Conservation (phyloP, 73 alveolate genomes). For the Tetrahymena borealis region DNA sequence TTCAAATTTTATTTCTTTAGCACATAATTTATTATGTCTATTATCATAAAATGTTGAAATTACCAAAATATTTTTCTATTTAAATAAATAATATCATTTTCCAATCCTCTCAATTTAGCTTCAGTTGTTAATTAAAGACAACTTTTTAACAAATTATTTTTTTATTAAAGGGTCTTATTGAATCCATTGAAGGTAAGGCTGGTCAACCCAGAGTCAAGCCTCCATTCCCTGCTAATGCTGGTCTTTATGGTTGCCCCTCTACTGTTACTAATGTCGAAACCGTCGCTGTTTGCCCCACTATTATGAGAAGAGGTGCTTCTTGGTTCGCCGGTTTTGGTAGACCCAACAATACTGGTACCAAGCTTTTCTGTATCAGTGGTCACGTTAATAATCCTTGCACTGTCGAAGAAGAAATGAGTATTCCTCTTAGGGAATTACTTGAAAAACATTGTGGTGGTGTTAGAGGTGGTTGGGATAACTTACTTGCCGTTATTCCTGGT, state of each 20-base stretch:
- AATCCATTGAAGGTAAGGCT: conserved; percentile 80
- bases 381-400: conserved; percentile 86
- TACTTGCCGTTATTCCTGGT: conserved; percentile 78
- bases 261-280: conserved; percentile 88
- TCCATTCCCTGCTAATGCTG: conserved; percentile 92
- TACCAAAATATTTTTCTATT: too few species aligned
- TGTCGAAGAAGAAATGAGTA: conserved; percentile 83
- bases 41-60: too few species aligned
- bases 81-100: too few species aligned
- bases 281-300: conserved; percentile 83
- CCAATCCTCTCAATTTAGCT: too few species aligned
- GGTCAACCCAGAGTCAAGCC: conserved; percentile 89
- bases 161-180: conserved; percentile 51
- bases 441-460: conserved; percentile 90
- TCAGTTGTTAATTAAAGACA: not conserved
- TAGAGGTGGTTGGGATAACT: conserved; percentile 89
- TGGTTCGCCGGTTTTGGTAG: conserved; percentile 84
- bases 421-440: conserved; percentile 74
- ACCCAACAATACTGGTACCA: conserved; percentile 76
- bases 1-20: too few species aligned
- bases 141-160: not conserved
- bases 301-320: conserved; percentile 76
- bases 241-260: conserved; percentile 87
- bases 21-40: too few species aligned
- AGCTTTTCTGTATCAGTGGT: conserved; percentile 77